phyloP scores from a whole-genome alignment of 2,329 filamentous ascomycete genomes.

The Alternaria sp. region DNA sequence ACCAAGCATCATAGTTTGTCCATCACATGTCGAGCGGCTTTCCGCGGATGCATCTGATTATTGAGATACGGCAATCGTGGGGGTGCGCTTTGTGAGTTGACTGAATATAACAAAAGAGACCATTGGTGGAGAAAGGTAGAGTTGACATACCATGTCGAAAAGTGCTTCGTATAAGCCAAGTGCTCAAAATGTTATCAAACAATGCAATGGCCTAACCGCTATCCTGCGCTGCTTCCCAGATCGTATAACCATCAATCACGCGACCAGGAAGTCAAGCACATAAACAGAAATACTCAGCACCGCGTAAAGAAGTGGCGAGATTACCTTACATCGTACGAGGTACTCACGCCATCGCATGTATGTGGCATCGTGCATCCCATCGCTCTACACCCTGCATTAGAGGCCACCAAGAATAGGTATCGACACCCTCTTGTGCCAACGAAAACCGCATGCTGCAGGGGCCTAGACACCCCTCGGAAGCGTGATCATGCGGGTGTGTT shows the following conservation, averaged over 20 bases:
- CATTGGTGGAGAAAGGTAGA: no score
- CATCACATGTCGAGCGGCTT: background rate
- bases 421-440: background rate
- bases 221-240: background rate
- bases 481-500: background rate
- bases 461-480: conserved; percentile 1
- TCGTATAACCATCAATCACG: background rate
- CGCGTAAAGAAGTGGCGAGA: background rate
- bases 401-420: background rate
- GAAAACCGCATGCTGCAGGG: background rate
- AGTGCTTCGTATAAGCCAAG: background rate
- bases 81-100: background rate
- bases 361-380: background rate
- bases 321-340: background rate
- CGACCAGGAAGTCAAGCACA: background rate
- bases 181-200: background rate
- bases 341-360: background rate
- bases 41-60: background rate
- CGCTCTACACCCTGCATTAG: background rate
- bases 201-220: background rate
- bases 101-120: background rate
- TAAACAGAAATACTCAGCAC: background rate
- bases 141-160: background rate
- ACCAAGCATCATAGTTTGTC: background rate
- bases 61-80: background rate